Evolutionary conservation across 1,139 yeast genomes (phyloP).

Genomic region (Spencermartinsiella ligniputridi): DNA sequence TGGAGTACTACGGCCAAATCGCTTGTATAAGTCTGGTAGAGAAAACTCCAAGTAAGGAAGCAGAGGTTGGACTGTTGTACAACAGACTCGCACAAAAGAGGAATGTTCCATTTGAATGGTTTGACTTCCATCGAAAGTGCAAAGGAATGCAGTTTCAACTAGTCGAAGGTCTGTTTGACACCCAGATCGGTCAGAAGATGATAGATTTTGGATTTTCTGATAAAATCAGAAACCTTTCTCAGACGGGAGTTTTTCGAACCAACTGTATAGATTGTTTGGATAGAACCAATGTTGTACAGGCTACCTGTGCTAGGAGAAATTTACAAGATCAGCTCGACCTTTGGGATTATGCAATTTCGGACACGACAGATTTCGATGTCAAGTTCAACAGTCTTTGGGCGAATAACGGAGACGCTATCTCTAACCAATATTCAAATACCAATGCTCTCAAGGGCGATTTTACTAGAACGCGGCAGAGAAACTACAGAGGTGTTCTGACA

Average conservation of each 20-base stretch:
- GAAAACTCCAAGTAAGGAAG: slow-evolving; percentile 34
- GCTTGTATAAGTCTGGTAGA: slow-evolving; percentile 38
- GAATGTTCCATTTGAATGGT: slow-evolving; percentile 36
- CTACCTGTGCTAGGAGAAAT: slow-evolving; percentile 31
- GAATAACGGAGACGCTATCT: slow-evolving; percentile 43
- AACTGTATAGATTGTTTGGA: slow-evolving; percentile 44
- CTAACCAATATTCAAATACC: slow-evolving; percentile 42
- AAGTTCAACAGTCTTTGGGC: slow-evolving; percentile 40
- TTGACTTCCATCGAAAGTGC: slow-evolving; percentile 42
- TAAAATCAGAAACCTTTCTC: slow-evolving; percentile 18
- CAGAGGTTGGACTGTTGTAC: slow-evolving; percentile 35
- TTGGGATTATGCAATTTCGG: slow-evolving; percentile 15
- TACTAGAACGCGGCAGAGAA: slow-evolving; percentile 40
- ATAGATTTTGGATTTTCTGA: slow-evolving; percentile 34
- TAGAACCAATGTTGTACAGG: slow-evolving; percentile 41
- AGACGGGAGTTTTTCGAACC: slow-evolving; percentile 37
- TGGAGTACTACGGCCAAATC: slow-evolving; percentile 27
- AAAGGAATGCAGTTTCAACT: slow-evolving; percentile 39
- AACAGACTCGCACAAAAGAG: slow-evolving; percentile 26
- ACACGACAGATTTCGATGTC: slow-evolving; percentile 9
- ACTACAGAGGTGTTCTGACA: slow-evolving; percentile 37
- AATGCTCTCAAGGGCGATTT: slow-evolving; percentile 44
- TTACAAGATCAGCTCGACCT: slow-evolving; percentile 28
- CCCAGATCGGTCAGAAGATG: slow-evolving; percentile 23
- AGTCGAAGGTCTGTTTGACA: slow-evolving; percentile 31